Base-by-base conservation (phyloP, 768 basidiomycete species). In the Tulasnella sp. region DNA sequence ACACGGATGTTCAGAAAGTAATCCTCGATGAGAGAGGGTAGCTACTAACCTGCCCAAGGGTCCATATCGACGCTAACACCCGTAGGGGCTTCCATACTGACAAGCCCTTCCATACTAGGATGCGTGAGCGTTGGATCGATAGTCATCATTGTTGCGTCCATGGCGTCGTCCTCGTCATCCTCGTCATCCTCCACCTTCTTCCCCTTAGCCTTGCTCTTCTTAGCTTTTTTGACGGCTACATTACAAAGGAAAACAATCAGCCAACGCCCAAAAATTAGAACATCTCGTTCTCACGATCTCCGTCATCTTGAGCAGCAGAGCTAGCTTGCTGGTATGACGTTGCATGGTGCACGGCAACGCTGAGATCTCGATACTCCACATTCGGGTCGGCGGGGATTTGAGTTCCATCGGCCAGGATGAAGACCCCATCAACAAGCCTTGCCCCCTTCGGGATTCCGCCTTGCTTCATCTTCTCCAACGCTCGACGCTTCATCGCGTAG, bases 381-480 rank as follows among this genome's bases (percentile, higher is more conserved):
- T 40, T 41, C 32, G 71, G 71, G 39, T 72, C 71, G n/a, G 71
- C 71, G 39, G 71, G 71, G 39, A 72, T 63, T 47, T 72, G 71
- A 5, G 71, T 72, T 40, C 71, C 71, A 42, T 72, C 71, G 39
- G 71, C 62, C 32, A 72, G 19, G 29, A 72, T 72, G 37, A 72
- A 72, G 17, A 72, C 39, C 16, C 71, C 71, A 5, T 72, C 62
- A 5, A 63, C 71, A 22, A 72, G 29, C 39, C 71, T 34, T 6
- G 71, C 71, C 4, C 71, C 71, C 29, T 72, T 72, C 19, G 71
- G 71, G 22, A 72, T 72, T 39, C 71, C 71, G 36, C 71, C 71
- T 32, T 72, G 71, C 44, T 72, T 72, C 71, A 72, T 72, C 71
- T 72, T 72, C 71, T 72, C 71, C 71, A 72, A 72, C 39, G 71